Percentiles rank a stretch among this genome's conserved stretches.
phyloP scores from a whole-genome alignment of 352 stramenopile genomes.

The Pythium sukuiense region DNA sequence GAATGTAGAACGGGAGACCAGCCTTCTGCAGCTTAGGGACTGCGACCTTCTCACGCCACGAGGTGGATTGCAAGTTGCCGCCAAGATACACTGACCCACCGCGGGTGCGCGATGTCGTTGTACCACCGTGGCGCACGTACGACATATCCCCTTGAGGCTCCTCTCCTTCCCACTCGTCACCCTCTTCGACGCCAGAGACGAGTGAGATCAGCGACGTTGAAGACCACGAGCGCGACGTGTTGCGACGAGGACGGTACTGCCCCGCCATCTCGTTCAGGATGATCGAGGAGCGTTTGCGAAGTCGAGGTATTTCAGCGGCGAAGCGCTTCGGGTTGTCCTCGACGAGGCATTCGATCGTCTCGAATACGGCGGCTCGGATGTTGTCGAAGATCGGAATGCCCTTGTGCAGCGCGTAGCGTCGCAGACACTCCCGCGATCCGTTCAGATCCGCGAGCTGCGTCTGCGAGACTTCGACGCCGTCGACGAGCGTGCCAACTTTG shows the following conservation, averaged over 20 bases:
- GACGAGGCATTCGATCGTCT: slow-evolving; percentile 50
- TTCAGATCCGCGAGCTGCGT: slow-evolving; percentile 83
- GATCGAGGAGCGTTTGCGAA: slow-evolving; percentile 80
- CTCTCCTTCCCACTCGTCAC: slow-evolving; percentile 23
- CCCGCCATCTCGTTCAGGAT: slow-evolving; percentile 68
- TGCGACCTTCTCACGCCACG: slow-evolving; percentile 72
- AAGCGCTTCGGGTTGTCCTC: slow-evolving; percentile 49
- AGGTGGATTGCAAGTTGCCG: slow-evolving; percentile 69
- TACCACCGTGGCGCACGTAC: slow-evolving; percentile 46
- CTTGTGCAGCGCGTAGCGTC: slow-evolving; percentile 53
- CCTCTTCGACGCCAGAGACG: slow-evolving; percentile 36
- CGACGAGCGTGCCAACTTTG: slow-evolving; percentile 41
- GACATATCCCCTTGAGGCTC: slow-evolving; percentile 21
- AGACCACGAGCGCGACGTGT: slow-evolving; percentile 65
- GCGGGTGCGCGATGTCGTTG: slow-evolving; percentile 45
- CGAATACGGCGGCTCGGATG: slow-evolving; percentile 44
- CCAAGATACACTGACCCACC: slow-evolving; percentile 72
- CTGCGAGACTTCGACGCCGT: slow-evolving; percentile 47
- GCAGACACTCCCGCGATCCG: slow-evolving; percentile 74
- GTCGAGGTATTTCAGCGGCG: slow-evolving; percentile 41
- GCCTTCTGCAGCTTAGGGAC: slow-evolving; percentile 74
- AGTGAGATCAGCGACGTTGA: slow-evolving; percentile 52
- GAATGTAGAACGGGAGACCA: slow-evolving; percentile 74
- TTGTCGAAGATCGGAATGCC: slow-evolving; percentile 54
- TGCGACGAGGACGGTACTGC: slow-evolving; percentile 46